Base-by-base conservation (phyloP, 2,329 filamentous ascomycete genomes). In the Phaeosphaeria sp. region DNA sequence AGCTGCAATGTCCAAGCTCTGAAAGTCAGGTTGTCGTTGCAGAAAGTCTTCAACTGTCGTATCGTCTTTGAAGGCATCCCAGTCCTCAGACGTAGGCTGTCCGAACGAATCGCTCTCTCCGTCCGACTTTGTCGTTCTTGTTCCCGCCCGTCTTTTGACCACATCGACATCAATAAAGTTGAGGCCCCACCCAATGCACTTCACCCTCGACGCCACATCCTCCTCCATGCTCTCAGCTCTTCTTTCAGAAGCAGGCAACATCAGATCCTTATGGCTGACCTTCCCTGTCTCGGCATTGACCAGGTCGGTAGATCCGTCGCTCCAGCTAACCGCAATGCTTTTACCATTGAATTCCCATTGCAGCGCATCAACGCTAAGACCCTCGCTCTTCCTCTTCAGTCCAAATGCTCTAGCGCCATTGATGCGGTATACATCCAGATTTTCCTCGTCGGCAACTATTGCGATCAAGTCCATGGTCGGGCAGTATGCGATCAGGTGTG, bases 401-500 rank as follows among this genome's bases (percentile, higher is more conserved):
- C 83, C 83, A 69, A 89, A 89, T 2, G 89, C 87, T 49, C 82
- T 77, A 67, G 97, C 92, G 1, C 89, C 90, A 59, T 90, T 91
- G 17, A 93, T 85, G 49, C 94, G 86, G 77, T 90, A 93, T 44
- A 97, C 87, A 64, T 90, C 84, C 18, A 97, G 81, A 49, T 88
- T 87, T 49, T 87, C 87, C 59, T 88, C 86, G 17, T 84, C 82
- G n/a, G 84, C 86, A 13, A 91, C 90, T 13, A 93, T 83, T 5
- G 89, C 89, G n/a, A 90, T 83, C 46, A 98, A 83, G 77, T 97
- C 92, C 81, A 96, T 91, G 8, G 89, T 90, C 17, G 93, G 92
- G 76, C 92, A 96, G 77, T 91, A 92, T 24, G 88, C 84, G 33
- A 94, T 82, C 50, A 90, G 84, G 47, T 82, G 80, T 36, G 82